Evolutionary conservation across 1,139 yeast genomes (phyloP).

Genomic region (Kodamaea fungicola): DNA sequence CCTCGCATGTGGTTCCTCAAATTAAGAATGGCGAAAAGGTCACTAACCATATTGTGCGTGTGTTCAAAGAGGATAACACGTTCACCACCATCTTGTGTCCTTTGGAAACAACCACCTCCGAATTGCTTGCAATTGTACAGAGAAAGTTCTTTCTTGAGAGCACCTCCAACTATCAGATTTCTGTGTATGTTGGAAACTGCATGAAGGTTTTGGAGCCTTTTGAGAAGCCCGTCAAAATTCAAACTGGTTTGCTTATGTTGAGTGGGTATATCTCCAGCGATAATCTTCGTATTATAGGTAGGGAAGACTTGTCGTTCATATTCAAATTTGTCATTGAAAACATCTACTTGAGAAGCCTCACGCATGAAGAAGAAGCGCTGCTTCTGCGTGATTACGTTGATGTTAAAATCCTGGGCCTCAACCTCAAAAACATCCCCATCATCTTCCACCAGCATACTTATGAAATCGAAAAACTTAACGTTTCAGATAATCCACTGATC

Average conservation of each 20-base stretch:
- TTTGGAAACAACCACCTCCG: slow-evolving; percentile 72
- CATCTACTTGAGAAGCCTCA: slow-evolving; percentile 64
- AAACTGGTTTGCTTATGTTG: slow-evolving; percentile 65
- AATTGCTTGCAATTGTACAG: slow-evolving; percentile 63
- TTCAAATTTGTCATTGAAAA: slow-evolving; percentile 82
- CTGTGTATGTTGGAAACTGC: slow-evolving; percentile 76
- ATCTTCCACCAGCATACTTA: slow-evolving; percentile 77
- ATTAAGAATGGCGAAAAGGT: slow-evolving; percentile 20
- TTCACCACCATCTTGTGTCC: slow-evolving; percentile 79
- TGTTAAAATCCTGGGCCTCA: slow-evolving; percentile 71
- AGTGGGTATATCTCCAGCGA: slow-evolving; percentile 83
- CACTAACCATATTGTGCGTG: slow-evolving; percentile 56
- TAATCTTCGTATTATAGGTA: slow-evolving; percentile 71
- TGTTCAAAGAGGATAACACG: slow-evolving; percentile 76
- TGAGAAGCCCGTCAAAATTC: slow-evolving; percentile 77
- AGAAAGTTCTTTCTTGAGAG: slow-evolving; percentile 75
- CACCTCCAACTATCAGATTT: slow-evolving; percentile 69
- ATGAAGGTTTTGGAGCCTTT: slow-evolving; percentile 70
- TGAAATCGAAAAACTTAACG: slow-evolving; percentile 79
- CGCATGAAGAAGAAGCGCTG: slow-evolving; percentile 63
- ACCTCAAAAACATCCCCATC: slow-evolving; percentile 81
- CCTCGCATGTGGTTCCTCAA: slow-evolving; percentile 22
- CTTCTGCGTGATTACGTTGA: slow-evolving; percentile 66
- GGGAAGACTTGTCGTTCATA: slow-evolving; percentile 82
- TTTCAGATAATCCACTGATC: slow-evolving; percentile 84